Evolutionary conservation across 306 rosid species (phyloP), one percentile per base, ranked within the genome.

Genomic region (Oemleria cerasiformis): DNA sequence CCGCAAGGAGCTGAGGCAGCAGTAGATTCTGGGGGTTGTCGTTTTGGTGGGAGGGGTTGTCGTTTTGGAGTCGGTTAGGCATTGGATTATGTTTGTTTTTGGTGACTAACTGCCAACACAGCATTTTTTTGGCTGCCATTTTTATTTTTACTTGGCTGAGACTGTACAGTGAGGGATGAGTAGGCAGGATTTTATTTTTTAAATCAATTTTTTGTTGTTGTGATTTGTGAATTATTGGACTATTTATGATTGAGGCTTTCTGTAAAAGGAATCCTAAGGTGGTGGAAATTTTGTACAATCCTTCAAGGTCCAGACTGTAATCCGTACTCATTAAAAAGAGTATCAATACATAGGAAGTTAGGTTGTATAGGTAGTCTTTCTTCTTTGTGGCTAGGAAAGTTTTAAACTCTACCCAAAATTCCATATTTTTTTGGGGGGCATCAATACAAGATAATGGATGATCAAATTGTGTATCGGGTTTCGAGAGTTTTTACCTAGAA

Each of bases 1-100:
- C 17, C 75, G 82, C 44, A 84, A 80, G 76, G 82, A 84, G 71
- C 63, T 84, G 44, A 68, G 84, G 80, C 82, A 69, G 17, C 74
- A 69, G 68, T 36, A 34, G 77, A 43, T 60, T 62, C 66, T 0
- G 20, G 14, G 34, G 15, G 67, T 13, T 50, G 73, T 51, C 79
- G 74, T 68, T 55, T n/a, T n/a, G 40, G 11, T 23, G 61, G 54
- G 17, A 30, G 8, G 3, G 3, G 23, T 34, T 12, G 87, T 84
- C 83, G 78, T 77, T 84, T 77, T 38, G 67, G 65, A 9, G 57
- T 25, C 30, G 59, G 49, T 34, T 34, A 40, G 20, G 44, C 60
- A 65, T 75, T 43, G 73, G 65, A 51, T 70, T 70, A 44, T 9
- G 53, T 70, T 54, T 63, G 45, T 54, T 34, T 10, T 13, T 13